A percentile compares a stretch with the other conserved stretches of the same genome.
Evolutionary conservation across 306 rosid species (phyloP).

Genomic region (Fragaria vesca): DNA sequence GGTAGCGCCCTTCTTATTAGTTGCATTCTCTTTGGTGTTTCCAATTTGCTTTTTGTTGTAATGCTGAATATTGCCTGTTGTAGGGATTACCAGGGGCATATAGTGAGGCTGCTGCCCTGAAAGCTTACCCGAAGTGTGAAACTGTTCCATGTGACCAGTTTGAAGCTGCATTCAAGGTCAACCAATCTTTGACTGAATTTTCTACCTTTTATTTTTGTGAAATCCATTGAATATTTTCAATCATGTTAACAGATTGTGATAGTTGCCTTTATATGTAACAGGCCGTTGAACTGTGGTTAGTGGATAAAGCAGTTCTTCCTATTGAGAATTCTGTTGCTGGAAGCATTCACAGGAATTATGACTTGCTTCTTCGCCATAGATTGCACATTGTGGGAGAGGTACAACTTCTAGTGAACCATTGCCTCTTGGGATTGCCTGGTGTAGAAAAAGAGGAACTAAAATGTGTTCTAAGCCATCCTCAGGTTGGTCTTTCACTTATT

Average conservation of each 20-base stretch:
- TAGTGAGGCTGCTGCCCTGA: constrained; percentile 83
- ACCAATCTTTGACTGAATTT: constrained; percentile 2
- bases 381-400: constrained; percentile 90
- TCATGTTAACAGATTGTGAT: constrained; percentile 22
- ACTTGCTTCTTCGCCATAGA: constrained; percentile 87
- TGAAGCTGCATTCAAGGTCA: constrained; percentile 89
- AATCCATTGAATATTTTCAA: background rate
- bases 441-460: constrained; percentile 65
- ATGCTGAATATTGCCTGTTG: constrained; percentile 23
- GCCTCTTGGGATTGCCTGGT: constrained; percentile 85
- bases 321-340: constrained; percentile 85
- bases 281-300: constrained; percentile 96
- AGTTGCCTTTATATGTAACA: constrained; percentile 25
- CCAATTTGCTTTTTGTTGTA: constrained; percentile 22
- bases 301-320: constrained; percentile 89
- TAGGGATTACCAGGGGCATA: constrained; percentile 91
- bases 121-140: constrained; percentile 80
- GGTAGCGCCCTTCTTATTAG: constrained; percentile 44
- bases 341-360: constrained; percentile 92
- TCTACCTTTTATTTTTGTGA: background rate
- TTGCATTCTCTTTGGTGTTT: constrained; percentile 16
- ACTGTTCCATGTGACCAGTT: constrained; percentile 84
- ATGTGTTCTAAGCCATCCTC: constrained; percentile 78
- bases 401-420: constrained; percentile 66
- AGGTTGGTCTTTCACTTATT: constrained; percentile 48